Evolutionary conservation across 1,284 basidiomycete species (phyloP).

Genomic region (Irpex sp.): DNA sequence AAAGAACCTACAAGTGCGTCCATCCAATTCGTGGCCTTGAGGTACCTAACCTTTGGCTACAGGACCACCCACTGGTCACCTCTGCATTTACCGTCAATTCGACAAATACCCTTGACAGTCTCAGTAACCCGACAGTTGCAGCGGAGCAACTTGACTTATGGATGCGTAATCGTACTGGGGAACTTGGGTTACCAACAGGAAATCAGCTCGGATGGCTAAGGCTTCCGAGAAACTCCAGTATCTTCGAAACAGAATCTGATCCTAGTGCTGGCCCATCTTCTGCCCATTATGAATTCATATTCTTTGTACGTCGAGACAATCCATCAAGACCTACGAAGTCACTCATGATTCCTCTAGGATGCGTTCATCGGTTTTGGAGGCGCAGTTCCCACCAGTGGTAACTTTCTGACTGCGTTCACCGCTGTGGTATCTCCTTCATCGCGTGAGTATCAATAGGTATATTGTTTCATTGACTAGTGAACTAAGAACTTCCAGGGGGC

Average conservation of each 20-base stretch:
- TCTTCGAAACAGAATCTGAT: slow-evolving; percentile 22
- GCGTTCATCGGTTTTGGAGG: neutral
- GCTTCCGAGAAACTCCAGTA: slow-evolving; percentile 17
- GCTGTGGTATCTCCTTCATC: slow-evolving; percentile 11
- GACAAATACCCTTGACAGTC: slow-evolving; percentile 3
- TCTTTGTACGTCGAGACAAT: slow-evolving; percentile 15
- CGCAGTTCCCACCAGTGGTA: slow-evolving; percentile 3
- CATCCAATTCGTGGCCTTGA: neutral
- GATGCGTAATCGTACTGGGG: slow-evolving; percentile 25
- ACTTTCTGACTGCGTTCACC: slow-evolving; percentile 15
- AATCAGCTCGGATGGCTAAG: slow-evolving; percentile 25
- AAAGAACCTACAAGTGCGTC: slow-evolving; percentile 8
- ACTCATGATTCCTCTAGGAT: slow-evolving; percentile 1
- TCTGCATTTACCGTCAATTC: slow-evolving; percentile 1
- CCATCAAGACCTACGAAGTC: neutral
- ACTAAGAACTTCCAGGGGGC: slow-evolving; percentile 27
- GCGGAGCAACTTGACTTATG: slow-evolving; percentile 29
- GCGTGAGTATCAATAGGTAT: neutral
- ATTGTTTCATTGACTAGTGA: neutral
- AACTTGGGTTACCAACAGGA: slow-evolving; percentile 22
- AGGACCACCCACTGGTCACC: slow-evolving; percentile 7
- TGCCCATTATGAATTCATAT: slow-evolving; percentile 39
- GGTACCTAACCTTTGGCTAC: neutral
- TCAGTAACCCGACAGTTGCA: neutral
- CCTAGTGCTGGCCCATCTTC: slow-evolving; percentile 27